phyloP scores from a whole-genome alignment of 306 rosid species.

The Prosopis cineraria region DNA sequence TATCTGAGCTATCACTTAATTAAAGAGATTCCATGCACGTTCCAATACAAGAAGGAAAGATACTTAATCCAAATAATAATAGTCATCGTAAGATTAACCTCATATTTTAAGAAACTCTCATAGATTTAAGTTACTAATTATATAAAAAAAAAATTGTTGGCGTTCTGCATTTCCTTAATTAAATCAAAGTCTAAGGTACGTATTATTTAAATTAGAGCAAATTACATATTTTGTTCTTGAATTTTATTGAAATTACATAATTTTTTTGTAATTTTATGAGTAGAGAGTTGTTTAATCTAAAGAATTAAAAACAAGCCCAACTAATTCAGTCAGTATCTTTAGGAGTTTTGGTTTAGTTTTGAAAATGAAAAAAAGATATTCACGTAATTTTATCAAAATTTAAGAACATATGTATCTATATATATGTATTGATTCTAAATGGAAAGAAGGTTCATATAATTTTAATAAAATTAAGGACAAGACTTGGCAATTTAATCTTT shows the following conservation, averaged over 20 bases:
- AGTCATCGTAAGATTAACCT: background rate
- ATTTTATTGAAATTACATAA: background rate
- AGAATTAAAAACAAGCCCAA: background rate
- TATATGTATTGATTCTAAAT: background rate
- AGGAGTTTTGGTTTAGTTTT: background rate
- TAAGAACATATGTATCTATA: background rate
- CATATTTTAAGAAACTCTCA: conserved; percentile 13
- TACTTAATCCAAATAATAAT: background rate
- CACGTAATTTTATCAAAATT: background rate
- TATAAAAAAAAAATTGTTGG: conserved; percentile 1
- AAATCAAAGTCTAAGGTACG: conserved; percentile 18
- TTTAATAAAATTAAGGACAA: background rate
- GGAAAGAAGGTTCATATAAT: background rate
- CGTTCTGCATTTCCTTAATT: conserved; percentile 14
- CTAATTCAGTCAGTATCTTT: no score
- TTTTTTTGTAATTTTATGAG: background rate
- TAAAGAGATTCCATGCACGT: conserved; percentile 26
- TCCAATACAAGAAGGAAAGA: conserved; percentile 23
- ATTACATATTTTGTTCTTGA: background rate
- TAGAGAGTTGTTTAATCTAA: background rate
- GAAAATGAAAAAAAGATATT: background rate
- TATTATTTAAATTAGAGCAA: conserved; percentile 1
- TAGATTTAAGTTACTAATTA: conserved; percentile 15
- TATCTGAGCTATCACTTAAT: background rate
- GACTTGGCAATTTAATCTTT: background rate